These are phyloP conservation scores for Edaphochlamys debaryana DNA, from an alignment of 139 green algal genomes.

Conservation along the genomic window DNA sequence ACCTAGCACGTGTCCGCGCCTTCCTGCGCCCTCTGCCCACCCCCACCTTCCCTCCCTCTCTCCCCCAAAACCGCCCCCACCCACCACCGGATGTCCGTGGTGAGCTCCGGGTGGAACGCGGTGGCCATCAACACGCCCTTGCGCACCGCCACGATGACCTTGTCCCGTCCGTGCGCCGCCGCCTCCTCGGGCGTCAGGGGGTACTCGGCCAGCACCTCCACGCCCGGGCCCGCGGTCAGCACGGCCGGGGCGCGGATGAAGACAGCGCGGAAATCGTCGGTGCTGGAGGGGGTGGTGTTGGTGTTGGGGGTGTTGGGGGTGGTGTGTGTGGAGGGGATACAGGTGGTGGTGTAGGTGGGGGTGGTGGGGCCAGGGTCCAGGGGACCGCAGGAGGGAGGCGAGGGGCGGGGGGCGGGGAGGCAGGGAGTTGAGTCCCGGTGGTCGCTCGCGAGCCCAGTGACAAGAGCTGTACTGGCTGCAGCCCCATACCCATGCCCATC, in stretches of 20 bases:
- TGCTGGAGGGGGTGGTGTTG: conserved; percentile 36
- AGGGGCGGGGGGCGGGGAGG: too few species aligned
- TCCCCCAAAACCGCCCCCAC: neutral
- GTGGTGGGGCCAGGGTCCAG: neutral
- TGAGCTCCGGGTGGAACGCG: conserved; percentile 98
- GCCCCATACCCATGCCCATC: too few species aligned
- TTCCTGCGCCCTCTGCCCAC: too few species aligned
- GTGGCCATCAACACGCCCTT: conserved; percentile 89
- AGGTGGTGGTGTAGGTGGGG: too few species aligned
- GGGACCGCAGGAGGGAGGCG: too few species aligned
- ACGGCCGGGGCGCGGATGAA: conserved; percentile 98
- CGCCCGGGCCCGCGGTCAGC: conserved; percentile 71
- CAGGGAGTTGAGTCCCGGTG: too few species aligned
- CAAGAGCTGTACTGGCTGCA: too few species aligned
- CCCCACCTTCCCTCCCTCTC: too few species aligned
- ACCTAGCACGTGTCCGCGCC: too few species aligned
- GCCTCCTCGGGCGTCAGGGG: conserved; percentile 68
- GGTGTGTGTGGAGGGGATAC: too few species aligned
- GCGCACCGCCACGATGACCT: conserved; percentile 90
- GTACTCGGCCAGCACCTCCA: conserved; percentile 89
- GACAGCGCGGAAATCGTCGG: conserved; percentile 78
- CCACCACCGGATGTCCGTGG: conserved; percentile 88
- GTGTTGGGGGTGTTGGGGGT: too few species aligned
- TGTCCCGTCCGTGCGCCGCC: conserved; percentile 35
- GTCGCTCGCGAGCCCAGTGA: too few species aligned